phyloP scores from a whole-genome alignment of 176 grass and related monocot genomes.

The Eremochloa ophiuroides region DNA sequence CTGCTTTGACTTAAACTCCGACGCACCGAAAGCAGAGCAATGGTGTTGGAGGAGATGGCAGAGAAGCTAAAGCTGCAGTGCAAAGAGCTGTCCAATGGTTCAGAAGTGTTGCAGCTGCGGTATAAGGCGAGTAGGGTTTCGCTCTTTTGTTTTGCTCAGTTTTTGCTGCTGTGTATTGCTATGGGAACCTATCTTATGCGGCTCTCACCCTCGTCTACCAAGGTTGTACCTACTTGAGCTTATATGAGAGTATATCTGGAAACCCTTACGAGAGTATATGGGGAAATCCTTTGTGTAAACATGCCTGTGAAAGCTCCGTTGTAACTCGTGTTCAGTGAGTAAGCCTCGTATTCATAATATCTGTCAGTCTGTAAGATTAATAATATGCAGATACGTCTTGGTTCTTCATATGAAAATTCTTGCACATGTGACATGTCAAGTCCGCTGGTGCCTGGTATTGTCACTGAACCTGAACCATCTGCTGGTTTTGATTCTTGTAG shows the following conservation, averaged over 20 bases:
- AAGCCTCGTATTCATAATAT: background rate
- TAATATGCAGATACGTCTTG: background rate
- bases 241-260: background rate
- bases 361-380: constrained; percentile 11
- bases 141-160: constrained; percentile 53
- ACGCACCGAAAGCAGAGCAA: constrained; percentile 29
- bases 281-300: constrained; percentile 7
- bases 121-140: constrained; percentile 49
- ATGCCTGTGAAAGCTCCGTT: background rate
- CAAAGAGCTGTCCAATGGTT: constrained; percentile 24
- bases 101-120: constrained; percentile 54
- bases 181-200: constrained; percentile 48
- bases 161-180: constrained; percentile 51
- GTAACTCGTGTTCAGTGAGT: constrained; percentile 11
- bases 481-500: background rate
- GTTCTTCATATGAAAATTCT: background rate
- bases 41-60: constrained; percentile 34
- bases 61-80: constrained; percentile 48
- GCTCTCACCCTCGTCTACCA: constrained; percentile 31
- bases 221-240: constrained; percentile 66
- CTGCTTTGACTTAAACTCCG: constrained; percentile 38
- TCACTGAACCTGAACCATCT: background rate
- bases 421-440: background rate
- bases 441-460: background rate
- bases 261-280: background rate